Evolutionary conservation across 2,329 filamentous ascomycete genomes (phyloP).

Genomic region (Aspergillus viridinutans): DNA sequence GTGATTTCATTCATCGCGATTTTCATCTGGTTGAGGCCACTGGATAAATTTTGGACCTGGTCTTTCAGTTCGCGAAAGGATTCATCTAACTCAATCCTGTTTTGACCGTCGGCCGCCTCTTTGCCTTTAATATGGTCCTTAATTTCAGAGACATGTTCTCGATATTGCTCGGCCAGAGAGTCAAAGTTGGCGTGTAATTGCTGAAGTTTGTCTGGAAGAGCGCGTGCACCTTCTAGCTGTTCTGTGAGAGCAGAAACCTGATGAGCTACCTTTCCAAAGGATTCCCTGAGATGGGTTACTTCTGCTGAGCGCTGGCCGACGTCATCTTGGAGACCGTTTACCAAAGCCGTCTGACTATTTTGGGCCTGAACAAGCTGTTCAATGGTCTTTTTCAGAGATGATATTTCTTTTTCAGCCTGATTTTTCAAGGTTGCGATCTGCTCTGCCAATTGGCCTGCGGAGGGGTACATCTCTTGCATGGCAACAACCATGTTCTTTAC

Average conservation of each 20-base stretch:
- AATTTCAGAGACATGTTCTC: neutral
- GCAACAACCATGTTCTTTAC: conserved; percentile 30
- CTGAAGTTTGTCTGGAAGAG: neutral
- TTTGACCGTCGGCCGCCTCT: neutral
- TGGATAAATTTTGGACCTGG: conserved; percentile 8
- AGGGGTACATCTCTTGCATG: conserved; percentile 36
- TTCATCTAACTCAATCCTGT: neutral
- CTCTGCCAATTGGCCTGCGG: conserved; percentile 19
- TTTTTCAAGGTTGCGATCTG: conserved; percentile 16
- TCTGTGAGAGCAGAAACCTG: neutral
- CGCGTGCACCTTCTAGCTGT: neutral
- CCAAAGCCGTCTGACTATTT: neutral
- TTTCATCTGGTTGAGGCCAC: conserved; percentile 5
- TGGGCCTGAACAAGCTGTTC: conserved; percentile 6
- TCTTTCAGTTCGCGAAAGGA: conserved; percentile 1
- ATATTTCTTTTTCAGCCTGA: conserved; percentile 9
- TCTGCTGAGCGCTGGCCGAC: neutral
- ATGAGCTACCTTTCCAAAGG: neutral
- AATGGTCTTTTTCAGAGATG: neutral
- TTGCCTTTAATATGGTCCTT: neutral
- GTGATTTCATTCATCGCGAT: neutral
- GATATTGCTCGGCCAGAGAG: conserved; percentile 4
- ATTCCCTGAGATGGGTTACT: neutral
- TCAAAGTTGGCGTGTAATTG: conserved; percentile 4
- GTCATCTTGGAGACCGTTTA: conserved; percentile 1